Percentiles rank a stretch among this genome's conserved stretches.
These are phyloP conservation scores for Sicyos baderoa DNA, from an alignment of 306 rosid genomes.

Conservation along the genomic window DNA sequence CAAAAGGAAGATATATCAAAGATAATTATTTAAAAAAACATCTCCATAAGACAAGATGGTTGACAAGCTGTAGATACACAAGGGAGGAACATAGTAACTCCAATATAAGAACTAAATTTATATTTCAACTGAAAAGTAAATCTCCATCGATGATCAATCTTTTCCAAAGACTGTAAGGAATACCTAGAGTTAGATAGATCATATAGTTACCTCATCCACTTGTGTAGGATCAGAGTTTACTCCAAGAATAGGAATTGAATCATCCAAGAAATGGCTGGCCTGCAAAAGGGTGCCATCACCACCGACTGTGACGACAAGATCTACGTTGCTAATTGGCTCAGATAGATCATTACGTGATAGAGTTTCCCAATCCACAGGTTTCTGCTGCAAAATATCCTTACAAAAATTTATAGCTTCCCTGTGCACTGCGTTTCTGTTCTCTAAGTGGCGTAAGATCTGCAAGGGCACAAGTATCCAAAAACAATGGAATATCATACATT, in stretches of 20 bases:
- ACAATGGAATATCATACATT: not conserved
- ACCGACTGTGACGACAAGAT: slow-evolving; percentile 74
- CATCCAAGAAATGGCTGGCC: slow-evolving; percentile 77
- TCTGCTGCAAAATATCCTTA: slow-evolving; percentile 54
- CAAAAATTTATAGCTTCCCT: slow-evolving; percentile 57
- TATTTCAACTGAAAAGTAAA: not conserved
- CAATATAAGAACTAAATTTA: not conserved
- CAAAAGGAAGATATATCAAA: too few relatives aligned
- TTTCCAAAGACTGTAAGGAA: not conserved
- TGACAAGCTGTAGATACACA: too few relatives aligned
- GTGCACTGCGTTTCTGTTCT: slow-evolving; percentile 59
- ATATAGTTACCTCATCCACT: slow-evolving; percentile 53
- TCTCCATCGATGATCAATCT: not conserved
- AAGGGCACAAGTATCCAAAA: slow-evolving; percentile 18
- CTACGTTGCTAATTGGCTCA: slow-evolving; percentile 58
- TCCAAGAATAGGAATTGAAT: slow-evolving; percentile 72
- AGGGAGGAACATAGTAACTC: too few relatives aligned
- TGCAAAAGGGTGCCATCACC: slow-evolving; percentile 91
- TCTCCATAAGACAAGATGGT: too few relatives aligned
- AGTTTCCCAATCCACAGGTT: slow-evolving; percentile 69
- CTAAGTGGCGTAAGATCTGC: slow-evolving; percentile 51
- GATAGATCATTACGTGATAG: slow-evolving; percentile 37
- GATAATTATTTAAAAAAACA: too few relatives aligned
- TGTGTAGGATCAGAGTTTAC: slow-evolving; percentile 88
- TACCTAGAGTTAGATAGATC: not conserved